These are phyloP conservation scores for Cladorrhinum sp. DNA, from an alignment of 2,329 filamentous ascomycete genomes.

Conservation along the genomic window DNA sequence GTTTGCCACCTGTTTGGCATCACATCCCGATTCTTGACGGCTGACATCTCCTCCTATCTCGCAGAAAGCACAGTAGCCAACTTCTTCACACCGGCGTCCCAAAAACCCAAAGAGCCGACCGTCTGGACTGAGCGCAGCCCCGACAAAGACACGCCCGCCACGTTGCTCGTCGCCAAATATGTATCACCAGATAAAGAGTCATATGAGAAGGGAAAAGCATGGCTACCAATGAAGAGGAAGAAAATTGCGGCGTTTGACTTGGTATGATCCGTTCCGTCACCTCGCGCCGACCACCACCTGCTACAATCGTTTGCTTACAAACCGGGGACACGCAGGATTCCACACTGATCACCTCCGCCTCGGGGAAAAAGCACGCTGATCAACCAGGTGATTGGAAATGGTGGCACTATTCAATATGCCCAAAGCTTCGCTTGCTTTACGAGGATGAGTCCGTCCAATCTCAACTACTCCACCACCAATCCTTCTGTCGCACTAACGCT, in stretches of 20 bases:
- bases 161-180: constrained; percentile 75
- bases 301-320: not conserved
- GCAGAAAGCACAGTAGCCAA: constrained; percentile 68
- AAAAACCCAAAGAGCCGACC: constrained; percentile 76
- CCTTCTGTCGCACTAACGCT: no score
- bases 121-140: constrained; percentile 66
- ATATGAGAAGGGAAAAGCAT: not conserved
- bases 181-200: constrained; percentile 39
- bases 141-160: constrained; percentile 45
- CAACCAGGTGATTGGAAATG: constrained; percentile 85
- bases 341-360: constrained; percentile 76
- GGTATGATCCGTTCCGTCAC: constrained; percentile 33
- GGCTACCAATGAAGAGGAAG: constrained; percentile 38
- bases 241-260: constrained; percentile 73
- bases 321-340: constrained; percentile 61
- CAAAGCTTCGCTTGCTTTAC: constrained; percentile 63
- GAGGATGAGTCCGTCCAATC: constrained; percentile 55
- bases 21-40: not conserved
- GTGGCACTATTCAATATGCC: constrained; percentile 75
- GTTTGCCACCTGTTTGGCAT: not conserved
- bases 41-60: not conserved
- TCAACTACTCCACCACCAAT: not conserved
- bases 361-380: constrained; percentile 73
- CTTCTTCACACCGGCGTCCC: constrained; percentile 84
- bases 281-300: not conserved